Conservation (phyloP, 768 basidiomycete species). For the Xerocomellus amylosporus region DNA sequence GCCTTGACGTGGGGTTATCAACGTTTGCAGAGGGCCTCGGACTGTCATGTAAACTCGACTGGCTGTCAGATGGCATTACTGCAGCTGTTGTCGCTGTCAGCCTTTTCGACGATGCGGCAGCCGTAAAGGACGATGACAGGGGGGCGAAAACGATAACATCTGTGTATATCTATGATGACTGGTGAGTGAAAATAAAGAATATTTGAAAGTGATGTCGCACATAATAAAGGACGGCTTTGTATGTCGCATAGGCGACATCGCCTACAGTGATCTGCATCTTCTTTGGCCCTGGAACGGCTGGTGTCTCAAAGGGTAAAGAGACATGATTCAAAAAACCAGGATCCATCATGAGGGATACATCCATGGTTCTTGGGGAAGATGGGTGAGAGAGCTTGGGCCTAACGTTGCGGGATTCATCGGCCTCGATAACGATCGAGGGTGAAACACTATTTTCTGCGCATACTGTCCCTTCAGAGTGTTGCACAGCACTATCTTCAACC, state of each 20-base stretch:
- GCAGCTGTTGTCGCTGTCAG: constrained; percentile 3
- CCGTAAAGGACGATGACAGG: constrained; percentile 64
- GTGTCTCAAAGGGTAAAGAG: not conserved
- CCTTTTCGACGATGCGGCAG: constrained; percentile 20
- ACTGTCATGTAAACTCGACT: constrained; percentile 31
- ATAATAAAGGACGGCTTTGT: constrained; percentile 72
- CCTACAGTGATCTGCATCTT: constrained; percentile 53
- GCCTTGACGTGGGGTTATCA: constrained; percentile 39
- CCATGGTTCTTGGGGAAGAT: constrained; percentile 37
- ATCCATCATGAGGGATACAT: constrained; percentile 20
- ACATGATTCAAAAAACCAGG: not conserved
- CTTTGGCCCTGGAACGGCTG: constrained; percentile 40
- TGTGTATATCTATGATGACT: constrained; percentile 65
- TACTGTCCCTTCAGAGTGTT: constrained; percentile 2
- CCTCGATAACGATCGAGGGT: not conserved
- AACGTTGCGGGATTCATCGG: constrained; percentile 29
- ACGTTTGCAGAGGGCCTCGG: constrained; percentile 6
- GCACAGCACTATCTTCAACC: constrained; percentile 3
- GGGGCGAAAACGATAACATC: constrained; percentile 83
- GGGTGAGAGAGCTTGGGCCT: constrained; percentile 37
- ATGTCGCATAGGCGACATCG: constrained; percentile 62
- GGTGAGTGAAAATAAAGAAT: constrained; percentile 6
- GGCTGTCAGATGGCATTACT: constrained; percentile 35
- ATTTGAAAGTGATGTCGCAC: constrained; percentile 38
- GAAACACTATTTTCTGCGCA: not conserved